Conservation (phyloP, 2,329 filamentous ascomycete genomes). For the Talaromyces pinophilus region DNA sequence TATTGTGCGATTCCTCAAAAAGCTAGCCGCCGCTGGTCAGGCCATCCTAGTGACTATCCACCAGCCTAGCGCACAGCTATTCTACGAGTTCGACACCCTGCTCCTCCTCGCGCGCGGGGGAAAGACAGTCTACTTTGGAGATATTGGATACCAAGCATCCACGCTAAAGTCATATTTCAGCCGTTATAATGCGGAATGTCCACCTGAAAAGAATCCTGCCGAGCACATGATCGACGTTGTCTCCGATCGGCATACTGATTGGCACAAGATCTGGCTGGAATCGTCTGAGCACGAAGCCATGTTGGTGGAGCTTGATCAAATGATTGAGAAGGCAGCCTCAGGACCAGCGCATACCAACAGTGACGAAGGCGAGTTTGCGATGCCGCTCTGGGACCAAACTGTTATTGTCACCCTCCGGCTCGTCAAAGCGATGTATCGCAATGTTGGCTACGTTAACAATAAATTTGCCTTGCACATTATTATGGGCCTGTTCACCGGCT, state of each 20-base stretch:
- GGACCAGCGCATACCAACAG: conserved; percentile 39
- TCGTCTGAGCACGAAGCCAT: conserved; percentile 40
- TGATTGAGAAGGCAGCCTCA: conserved; percentile 53
- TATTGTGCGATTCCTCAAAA: conserved; percentile 66
- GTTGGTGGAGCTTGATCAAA: conserved; percentile 59
- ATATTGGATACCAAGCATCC: conserved; percentile 64
- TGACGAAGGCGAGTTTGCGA: conserved; percentile 59
- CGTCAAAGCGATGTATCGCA: conserved; percentile 49
- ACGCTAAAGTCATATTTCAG: conserved; percentile 67
- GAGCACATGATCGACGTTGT: conserved; percentile 58
- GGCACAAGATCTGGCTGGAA: conserved; percentile 70
- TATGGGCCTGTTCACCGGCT: conserved; percentile 51
- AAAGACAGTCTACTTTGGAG: conserved; percentile 70
- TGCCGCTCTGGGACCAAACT: conserved; percentile 60
- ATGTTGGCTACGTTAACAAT: conserved; percentile 66
- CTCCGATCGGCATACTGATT: conserved; percentile 56
- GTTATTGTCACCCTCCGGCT: too few species aligned
- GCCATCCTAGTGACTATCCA: conserved; percentile 72
- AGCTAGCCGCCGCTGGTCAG: conserved; percentile 64
- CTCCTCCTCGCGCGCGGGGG: conserved; percentile 66
- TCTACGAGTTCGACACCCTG: conserved; percentile 69
- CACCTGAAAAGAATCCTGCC: conserved; percentile 60
- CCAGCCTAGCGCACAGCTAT: conserved; percentile 66
- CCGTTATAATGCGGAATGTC: conserved; percentile 64
- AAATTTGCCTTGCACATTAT: conserved; percentile 60